phyloP scores from a whole-genome alignment of 1,139 yeast genomes.

The Kurtzmaniella quercitrusa region DNA sequence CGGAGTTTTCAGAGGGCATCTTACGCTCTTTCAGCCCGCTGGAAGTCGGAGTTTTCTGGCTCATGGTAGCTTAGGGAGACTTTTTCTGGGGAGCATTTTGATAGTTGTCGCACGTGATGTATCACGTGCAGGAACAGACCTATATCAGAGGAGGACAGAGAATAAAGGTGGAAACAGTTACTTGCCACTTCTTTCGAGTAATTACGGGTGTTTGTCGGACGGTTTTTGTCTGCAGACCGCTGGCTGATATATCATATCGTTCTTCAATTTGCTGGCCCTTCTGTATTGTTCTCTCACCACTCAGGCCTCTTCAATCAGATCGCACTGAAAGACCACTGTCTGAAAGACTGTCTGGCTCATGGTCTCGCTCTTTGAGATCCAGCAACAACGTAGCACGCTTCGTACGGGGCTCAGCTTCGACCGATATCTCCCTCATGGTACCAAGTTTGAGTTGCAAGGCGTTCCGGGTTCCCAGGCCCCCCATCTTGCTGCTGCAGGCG shows the following conservation, averaged over 20 bases:
- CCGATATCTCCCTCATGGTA: constrained; percentile 14
- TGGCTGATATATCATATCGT: too few relatives aligned
- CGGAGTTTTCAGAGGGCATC: neutral
- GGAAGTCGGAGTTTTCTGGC: neutral
- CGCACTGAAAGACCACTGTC: too few relatives aligned
- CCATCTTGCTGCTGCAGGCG: constrained; percentile 18
- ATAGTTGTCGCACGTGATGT: neutral
- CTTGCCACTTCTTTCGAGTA: too few relatives aligned
- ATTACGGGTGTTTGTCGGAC: too few relatives aligned
- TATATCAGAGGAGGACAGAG: too few relatives aligned
- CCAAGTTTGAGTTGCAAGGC: constrained; percentile 35
- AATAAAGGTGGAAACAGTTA: too few relatives aligned
- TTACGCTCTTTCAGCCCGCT: neutral
- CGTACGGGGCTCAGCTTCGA: constrained; percentile 27
- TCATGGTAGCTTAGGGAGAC: neutral
- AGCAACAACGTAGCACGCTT: constrained; percentile 16
- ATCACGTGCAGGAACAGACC: too few relatives aligned
- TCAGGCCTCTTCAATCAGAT: too few relatives aligned
- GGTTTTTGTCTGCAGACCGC: too few relatives aligned
- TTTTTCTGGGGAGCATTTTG: neutral
- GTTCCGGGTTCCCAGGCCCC: constrained; percentile 29
- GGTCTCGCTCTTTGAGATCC: constrained; percentile 22
- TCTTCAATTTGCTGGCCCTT: too few relatives aligned
- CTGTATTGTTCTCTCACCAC: too few relatives aligned
- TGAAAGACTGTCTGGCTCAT: too few relatives aligned